Evolutionary conservation across 495 filamentous ascomycete genomes (phyloP).

Genomic region (Podospora conica): DNA sequence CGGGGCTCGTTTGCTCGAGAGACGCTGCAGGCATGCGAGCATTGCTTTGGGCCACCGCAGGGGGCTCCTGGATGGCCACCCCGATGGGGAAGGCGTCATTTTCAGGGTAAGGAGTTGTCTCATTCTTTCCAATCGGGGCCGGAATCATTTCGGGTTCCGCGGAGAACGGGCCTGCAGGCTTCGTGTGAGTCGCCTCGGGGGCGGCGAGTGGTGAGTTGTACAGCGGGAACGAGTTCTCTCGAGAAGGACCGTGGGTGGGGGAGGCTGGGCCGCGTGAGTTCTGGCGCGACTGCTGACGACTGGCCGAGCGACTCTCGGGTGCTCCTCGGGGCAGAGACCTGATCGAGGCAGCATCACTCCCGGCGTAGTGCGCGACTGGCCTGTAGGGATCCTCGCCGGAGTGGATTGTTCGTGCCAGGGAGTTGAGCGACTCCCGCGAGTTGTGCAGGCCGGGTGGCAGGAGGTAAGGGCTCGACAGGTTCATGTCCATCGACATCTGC

Average conservation of each 20-base stretch:
- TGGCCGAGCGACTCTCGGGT: slow-evolving; percentile 49
- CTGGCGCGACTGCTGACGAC: slow-evolving; percentile 18
- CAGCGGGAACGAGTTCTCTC: slow-evolving; percentile 23
- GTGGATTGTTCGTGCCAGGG: slow-evolving; percentile 65
- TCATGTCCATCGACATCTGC: slow-evolving; percentile 80
- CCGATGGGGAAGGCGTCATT: slow-evolving; percentile 6
- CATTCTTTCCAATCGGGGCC: not conserved
- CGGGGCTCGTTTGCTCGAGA: slow-evolving; percentile 18
- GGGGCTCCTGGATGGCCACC: slow-evolving; percentile 31
- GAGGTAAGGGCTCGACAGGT: slow-evolving; percentile 77
- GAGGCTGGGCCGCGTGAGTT: slow-evolving; percentile 8
- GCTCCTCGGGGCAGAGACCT: slow-evolving; percentile 45
- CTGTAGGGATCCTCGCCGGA: slow-evolving; percentile 79
- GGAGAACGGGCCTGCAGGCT: slow-evolving; percentile 1
- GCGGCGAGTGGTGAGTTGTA: slow-evolving; percentile 10
- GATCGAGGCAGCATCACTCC: slow-evolving; percentile 54
- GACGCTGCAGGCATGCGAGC: slow-evolving; percentile 21
- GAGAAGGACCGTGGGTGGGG: slow-evolving; percentile 21
- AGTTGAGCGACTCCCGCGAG: slow-evolving; percentile 80
- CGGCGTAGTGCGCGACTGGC: slow-evolving; percentile 55
- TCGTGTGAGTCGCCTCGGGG: slow-evolving; percentile 22
- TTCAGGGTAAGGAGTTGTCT: not conserved
- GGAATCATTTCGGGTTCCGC: slow-evolving; percentile 8
- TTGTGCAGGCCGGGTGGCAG: slow-evolving; percentile 72
- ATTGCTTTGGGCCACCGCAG: slow-evolving; percentile 26